A percentile compares a stretch with the other conserved stretches of the same genome.
Conservation (phyloP, 768 basidiomycete species). For the Cystobasidiopsis lactophilus region DNA sequence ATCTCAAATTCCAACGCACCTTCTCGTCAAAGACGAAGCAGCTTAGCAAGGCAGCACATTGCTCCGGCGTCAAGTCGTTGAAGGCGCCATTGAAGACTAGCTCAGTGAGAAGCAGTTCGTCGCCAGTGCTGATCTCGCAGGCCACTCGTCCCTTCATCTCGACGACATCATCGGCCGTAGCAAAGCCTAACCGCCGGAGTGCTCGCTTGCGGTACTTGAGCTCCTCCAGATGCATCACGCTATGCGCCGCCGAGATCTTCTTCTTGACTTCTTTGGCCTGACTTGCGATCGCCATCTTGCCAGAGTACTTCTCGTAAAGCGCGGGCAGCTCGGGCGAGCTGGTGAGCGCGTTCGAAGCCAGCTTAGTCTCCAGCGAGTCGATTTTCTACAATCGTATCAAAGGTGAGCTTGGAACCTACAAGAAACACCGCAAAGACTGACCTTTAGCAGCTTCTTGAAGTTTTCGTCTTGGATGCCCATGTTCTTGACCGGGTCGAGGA, state of each 20-base stretch:
- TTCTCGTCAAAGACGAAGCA: constrained; percentile 98
- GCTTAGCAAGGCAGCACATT: constrained; percentile 77
- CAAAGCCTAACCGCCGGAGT: constrained; percentile 74
- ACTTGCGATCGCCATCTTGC: constrained; percentile 48
- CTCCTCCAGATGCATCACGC: constrained; percentile 86
- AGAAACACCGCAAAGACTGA: constrained; percentile 28
- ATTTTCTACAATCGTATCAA: constrained; percentile 47
- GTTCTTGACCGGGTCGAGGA: constrained; percentile 78
- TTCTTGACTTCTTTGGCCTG: constrained; percentile 58
- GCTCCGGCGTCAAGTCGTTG: constrained; percentile 69
- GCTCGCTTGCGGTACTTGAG: constrained; percentile 88
- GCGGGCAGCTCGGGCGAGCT: constrained; percentile 54
- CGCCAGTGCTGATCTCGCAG: constrained; percentile 93
- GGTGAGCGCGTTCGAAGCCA: constrained; percentile 58
- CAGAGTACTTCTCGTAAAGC: constrained; percentile 54
- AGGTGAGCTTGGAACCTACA: not conserved
- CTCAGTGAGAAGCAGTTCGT: constrained; percentile 86
- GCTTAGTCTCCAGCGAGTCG: constrained; percentile 60
- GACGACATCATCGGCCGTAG: constrained; percentile 67
- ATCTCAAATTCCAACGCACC: constrained; percentile 29
- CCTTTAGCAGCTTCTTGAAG: constrained; percentile 67
- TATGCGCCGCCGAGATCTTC: constrained; percentile 69
- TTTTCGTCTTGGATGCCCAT: constrained; percentile 92
- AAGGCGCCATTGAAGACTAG: constrained; percentile 94
- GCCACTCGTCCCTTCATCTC: constrained; percentile 96